Conservation (phyloP, 2,329 filamentous ascomycete species). For the Fusarium scirpi region DNA sequence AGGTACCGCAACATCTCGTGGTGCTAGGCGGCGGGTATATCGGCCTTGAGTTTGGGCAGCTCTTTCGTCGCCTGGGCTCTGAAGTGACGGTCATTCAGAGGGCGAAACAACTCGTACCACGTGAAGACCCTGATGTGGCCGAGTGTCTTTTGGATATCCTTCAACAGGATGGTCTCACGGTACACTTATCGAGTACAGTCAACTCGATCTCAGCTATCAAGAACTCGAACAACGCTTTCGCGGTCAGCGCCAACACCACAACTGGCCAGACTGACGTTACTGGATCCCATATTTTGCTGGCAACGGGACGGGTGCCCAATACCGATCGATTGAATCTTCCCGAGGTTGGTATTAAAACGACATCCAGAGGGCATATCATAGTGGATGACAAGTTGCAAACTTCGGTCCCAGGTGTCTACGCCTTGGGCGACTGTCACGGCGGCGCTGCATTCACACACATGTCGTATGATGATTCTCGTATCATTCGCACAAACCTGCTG, state of each 20-base stretch:
- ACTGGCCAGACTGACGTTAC: constrained; percentile 44
- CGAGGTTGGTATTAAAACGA: constrained; percentile 56
- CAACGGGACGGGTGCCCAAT: constrained; percentile 63
- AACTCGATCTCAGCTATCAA: constrained; percentile 41
- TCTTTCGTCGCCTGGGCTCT: constrained; percentile 63
- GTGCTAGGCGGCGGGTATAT: constrained; percentile 66
- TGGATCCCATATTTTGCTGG: constrained; percentile 63
- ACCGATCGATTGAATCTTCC: constrained; percentile 59
- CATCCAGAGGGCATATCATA: constrained; percentile 57
- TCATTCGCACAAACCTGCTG: constrained; percentile 61
- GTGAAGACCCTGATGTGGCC: constrained; percentile 63
- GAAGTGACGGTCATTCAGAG: constrained; percentile 62
- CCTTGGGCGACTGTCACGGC: constrained; percentile 64
- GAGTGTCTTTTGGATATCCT: constrained; percentile 57
- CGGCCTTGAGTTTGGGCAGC: constrained; percentile 65
- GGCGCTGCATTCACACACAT: constrained; percentile 67
- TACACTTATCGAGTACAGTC: constrained; percentile 55
- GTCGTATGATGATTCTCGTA: constrained; percentile 67
- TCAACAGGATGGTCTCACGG: constrained; percentile 58
- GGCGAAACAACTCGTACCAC: constrained; percentile 55
- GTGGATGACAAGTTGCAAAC: constrained; percentile 60
- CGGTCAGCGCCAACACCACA: constrained; percentile 37
- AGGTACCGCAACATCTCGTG: constrained; percentile 61
- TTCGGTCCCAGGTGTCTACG: constrained; percentile 57
- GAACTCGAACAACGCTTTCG: constrained; percentile 28